Evolutionary conservation across 2,329 filamentous ascomycete genomes (phyloP).

Genomic region (Grosmannia penicillata): DNA sequence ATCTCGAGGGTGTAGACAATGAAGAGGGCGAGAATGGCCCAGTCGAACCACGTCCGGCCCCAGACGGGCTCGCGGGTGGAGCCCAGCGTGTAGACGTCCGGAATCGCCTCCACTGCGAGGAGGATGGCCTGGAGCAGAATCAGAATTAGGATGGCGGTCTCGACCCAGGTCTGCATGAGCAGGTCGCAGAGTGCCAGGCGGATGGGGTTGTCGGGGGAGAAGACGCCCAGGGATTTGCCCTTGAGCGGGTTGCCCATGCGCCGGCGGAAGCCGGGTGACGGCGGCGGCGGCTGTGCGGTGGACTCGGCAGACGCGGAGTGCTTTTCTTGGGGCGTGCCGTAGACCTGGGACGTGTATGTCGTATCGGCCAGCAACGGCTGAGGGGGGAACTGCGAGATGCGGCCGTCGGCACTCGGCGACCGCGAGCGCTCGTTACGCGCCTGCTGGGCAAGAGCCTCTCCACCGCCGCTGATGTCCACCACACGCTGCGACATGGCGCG

Average conservation of each 20-base stretch:
- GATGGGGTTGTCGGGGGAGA: slow-evolving; percentile 62
- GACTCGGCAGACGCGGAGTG: slow-evolving; percentile 17
- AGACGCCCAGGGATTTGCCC: slow-evolving; percentile 74
- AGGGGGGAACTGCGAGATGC: slow-evolving; percentile 32
- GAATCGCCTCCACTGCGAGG: slow-evolving; percentile 69
- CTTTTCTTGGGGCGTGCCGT: slow-evolving; percentile 31
- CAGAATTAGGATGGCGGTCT: slow-evolving; percentile 72
- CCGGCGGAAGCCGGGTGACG: slow-evolving; percentile 11
- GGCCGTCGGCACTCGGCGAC: slow-evolving; percentile 35
- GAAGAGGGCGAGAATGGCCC: slow-evolving; percentile 69
- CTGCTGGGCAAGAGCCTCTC: slow-evolving; percentile 63
- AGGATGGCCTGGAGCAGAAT: slow-evolving; percentile 81
- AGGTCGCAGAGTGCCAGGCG: slow-evolving; percentile 66
- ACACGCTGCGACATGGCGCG: slow-evolving; percentile 90
- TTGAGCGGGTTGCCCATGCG: slow-evolving; percentile 60
- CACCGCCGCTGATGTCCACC: slow-evolving; percentile 91
- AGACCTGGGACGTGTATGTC: slow-evolving; percentile 35
- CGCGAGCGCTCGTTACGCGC: slow-evolving; percentile 44
- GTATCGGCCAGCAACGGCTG: slow-evolving; percentile 29
- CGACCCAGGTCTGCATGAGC: slow-evolving; percentile 72
- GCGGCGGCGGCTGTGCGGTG: slow-evolving; percentile 11
- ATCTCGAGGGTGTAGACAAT: slow-evolving; percentile 81
- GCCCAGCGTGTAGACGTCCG: slow-evolving; percentile 50
- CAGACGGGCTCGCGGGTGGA: slow-evolving; percentile 47
- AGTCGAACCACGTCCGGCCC: slow-evolving; percentile 59